phyloP scores from a whole-genome alignment of 2,329 filamentous ascomycete species.

The Fusarium coicis region DNA sequence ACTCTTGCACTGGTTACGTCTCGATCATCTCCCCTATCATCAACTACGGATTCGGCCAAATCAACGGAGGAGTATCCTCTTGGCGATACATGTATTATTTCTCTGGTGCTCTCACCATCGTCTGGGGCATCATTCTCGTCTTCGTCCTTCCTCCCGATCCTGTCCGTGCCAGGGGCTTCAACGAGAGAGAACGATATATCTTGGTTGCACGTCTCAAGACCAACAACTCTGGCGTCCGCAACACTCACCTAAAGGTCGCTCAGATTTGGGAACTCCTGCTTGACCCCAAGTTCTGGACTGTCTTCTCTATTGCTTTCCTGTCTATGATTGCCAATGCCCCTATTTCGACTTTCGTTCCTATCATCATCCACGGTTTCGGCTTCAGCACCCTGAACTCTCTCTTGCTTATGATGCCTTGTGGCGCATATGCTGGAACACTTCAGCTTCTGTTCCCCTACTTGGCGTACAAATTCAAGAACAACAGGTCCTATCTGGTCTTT shows the following conservation, averaged over 20 bases:
- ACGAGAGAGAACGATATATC: constrained; percentile 44
- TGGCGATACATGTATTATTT: constrained; percentile 43
- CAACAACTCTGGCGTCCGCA: constrained; percentile 54
- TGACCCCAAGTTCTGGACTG: constrained; percentile 53
- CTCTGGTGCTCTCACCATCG: constrained; percentile 51
- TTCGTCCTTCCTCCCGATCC: constrained; percentile 55
- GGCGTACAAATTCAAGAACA: constrained; percentile 50
- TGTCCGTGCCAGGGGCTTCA: constrained; percentile 49
- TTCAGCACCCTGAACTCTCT: constrained; percentile 56
- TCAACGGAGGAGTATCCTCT: constrained; percentile 51
- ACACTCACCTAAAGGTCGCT: constrained; percentile 56
- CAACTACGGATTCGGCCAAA: constrained; percentile 59
- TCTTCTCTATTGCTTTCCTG: constrained; percentile 52
- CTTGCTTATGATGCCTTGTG: constrained; percentile 49
- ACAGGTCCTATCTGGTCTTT: constrained; percentile 53
- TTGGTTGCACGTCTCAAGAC: constrained; percentile 43
- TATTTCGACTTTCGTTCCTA: constrained; percentile 57
- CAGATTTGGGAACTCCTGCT: constrained; percentile 53
- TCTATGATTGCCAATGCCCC: constrained; percentile 57
- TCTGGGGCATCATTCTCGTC: constrained; percentile 52
- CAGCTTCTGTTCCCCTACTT: constrained; percentile 54
- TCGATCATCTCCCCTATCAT: constrained; percentile 58
- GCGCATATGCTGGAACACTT: constrained; percentile 51
- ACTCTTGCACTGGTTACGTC: constrained; percentile 57
- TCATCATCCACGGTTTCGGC: constrained; percentile 58